Percentiles rank a stretch among this genome's conserved stretches.
Evolutionary conservation across 345 rosid species (phyloP).

Genomic region (Gossypium rotundifolium): DNA sequence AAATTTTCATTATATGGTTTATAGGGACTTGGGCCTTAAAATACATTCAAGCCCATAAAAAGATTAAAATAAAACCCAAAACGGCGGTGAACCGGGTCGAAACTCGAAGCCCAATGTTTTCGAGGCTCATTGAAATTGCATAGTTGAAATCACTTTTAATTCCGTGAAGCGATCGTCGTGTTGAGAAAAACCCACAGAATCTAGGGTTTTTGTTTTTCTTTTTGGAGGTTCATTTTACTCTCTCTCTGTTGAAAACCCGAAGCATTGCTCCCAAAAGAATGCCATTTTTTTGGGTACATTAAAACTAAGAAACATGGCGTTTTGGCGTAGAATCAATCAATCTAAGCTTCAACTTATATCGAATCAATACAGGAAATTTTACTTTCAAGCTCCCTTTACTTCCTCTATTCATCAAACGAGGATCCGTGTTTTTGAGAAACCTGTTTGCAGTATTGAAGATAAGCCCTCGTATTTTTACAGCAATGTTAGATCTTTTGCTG

Average conservation of each 20-base stretch:
- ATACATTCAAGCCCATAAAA: no score
- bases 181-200: not conserved
- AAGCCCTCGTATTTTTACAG: constrained; percentile 21
- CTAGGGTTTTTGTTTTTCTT: not conserved
- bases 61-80: no score
- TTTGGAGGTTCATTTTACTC: not conserved
- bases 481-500: constrained; percentile 45
- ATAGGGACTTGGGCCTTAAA: no score
- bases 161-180: not conserved
- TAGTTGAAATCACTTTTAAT: not conserved
- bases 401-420: constrained; percentile 15
- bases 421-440: constrained; percentile 8
- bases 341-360: constrained; percentile 26
- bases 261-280: constrained; percentile 1
- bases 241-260: not conserved
- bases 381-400: constrained; percentile 18
- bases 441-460: constrained; percentile 5
- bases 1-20: no score
- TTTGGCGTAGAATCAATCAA: constrained; percentile 34
- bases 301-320: constrained; percentile 27
- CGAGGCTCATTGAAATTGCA: not conserved
- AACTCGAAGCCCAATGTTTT: not conserved
- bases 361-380: constrained; percentile 23
- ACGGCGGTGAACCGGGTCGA: not conserved
- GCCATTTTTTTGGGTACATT: not conserved